Conservation (phyloP, 768 basidiomycete species). For the Rubroboletus satanas region DNA sequence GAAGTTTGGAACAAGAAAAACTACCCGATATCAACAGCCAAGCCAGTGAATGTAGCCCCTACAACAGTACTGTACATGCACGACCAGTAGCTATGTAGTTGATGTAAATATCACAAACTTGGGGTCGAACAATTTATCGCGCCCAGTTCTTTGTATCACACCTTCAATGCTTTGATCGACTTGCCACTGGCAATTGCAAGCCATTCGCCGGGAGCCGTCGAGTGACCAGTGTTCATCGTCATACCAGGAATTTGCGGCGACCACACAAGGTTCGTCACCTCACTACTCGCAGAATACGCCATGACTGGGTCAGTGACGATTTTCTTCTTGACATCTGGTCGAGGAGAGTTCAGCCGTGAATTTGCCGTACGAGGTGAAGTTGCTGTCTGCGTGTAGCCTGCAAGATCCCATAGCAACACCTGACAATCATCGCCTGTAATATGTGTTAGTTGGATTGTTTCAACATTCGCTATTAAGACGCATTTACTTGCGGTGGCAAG, state of each 20-base stretch:
- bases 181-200: conserved; percentile 80
- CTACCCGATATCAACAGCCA: background rate
- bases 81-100: background rate
- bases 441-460: background rate
- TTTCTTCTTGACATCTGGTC: conserved; percentile 76
- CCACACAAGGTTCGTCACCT: conserved; percentile 86
- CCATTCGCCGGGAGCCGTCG: conserved; percentile 80
- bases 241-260: conserved; percentile 79
- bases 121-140: background rate
- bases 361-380: conserved; percentile 67
- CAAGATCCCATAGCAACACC: conserved; percentile 89
- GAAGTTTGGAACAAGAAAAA: background rate
- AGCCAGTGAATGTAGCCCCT: background rate
- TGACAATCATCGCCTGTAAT: conserved; percentile 85
- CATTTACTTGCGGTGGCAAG: conserved; percentile 80
- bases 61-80: background rate
- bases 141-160: conserved; percentile 38
- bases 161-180: conserved; percentile 76
- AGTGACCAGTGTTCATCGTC: conserved; percentile 70
- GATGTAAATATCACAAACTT: background rate
- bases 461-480: background rate
- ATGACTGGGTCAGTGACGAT: conserved; percentile 73
- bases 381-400: conserved; percentile 54
- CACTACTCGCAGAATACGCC: conserved; percentile 74
- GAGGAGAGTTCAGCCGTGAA: conserved; percentile 73